Conservation (phyloP, 495 filamentous ascomycete species). For the Parathielavia appendiculata region DNA sequence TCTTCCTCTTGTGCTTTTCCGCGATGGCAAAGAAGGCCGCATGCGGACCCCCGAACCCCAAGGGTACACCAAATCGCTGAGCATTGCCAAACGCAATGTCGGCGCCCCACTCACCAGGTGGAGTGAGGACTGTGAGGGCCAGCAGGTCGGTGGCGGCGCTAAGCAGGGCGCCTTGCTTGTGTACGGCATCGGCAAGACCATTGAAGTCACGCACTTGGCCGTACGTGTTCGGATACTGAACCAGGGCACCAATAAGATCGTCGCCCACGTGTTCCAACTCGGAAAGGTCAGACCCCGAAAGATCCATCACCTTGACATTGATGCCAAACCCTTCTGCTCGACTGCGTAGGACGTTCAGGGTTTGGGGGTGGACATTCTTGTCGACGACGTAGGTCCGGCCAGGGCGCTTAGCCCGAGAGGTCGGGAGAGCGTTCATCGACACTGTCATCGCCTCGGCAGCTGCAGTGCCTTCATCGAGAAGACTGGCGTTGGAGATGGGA, state of each 20-base stretch:
- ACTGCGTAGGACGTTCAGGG: slow-evolving; percentile 76
- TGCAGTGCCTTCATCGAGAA: slow-evolving; percentile 90
- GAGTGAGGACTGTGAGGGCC: slow-evolving; percentile 82
- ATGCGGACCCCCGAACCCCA: slow-evolving; percentile 93
- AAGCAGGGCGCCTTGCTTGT: slow-evolving; percentile 74
- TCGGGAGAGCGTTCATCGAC: slow-evolving; percentile 71
- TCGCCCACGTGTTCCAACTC: slow-evolving; percentile 69
- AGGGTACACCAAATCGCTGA: slow-evolving; percentile 90
- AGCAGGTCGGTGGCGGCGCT: slow-evolving; percentile 89
- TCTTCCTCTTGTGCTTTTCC: slow-evolving; percentile 93
- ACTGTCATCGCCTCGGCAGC: slow-evolving; percentile 98
- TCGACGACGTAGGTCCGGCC: slow-evolving; percentile 83
- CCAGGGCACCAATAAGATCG: slow-evolving; percentile 83
- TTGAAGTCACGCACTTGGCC: slow-evolving; percentile 76
- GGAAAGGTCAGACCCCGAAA: slow-evolving; percentile 57
- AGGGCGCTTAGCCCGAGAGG: slow-evolving; percentile 64
- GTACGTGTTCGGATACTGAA: slow-evolving; percentile 91
- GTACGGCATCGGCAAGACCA: slow-evolving; percentile 67
- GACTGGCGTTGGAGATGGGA: slow-evolving; percentile 87
- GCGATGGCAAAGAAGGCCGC: slow-evolving; percentile 94
- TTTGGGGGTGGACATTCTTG: slow-evolving; percentile 80
- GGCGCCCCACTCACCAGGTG: slow-evolving; percentile 92
- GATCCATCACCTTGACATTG: slow-evolving; percentile 65
- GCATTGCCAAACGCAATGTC: slow-evolving; percentile 96
- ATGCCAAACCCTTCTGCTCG: slow-evolving; percentile 94